phyloP scores from a whole-genome alignment of 129 eudicot genomes.

The Escallonia herrerae region DNA sequence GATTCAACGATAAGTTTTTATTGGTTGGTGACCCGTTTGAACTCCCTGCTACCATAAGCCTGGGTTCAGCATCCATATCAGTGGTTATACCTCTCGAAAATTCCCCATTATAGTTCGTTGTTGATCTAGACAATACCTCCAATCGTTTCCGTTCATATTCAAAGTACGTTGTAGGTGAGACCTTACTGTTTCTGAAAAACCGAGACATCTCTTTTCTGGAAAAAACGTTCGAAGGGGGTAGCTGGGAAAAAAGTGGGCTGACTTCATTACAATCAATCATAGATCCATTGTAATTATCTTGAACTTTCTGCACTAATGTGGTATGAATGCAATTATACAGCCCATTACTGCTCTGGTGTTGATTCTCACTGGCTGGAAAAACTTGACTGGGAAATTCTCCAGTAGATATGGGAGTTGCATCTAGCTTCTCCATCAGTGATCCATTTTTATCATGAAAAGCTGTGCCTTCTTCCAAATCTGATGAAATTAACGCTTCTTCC shows the following conservation, averaged over 20 bases:
- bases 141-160: constrained; percentile 48
- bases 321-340: constrained; percentile 17
- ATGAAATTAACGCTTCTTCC: constrained; percentile 15
- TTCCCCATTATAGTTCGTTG: constrained; percentile 34
- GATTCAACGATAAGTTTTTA: constrained; percentile 17
- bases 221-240: constrained; percentile 74
- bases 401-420: constrained; percentile 6
- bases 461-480: constrained; percentile 16
- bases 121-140: constrained; percentile 31
- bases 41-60: constrained; percentile 10
- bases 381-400: constrained; percentile 6
- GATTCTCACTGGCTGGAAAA: constrained; percentile 17
- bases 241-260: constrained; percentile 62
- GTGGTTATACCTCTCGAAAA: constrained; percentile 6
- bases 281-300: constrained; percentile 12
- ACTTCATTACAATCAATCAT: constrained; percentile 19
- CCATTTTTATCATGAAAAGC: constrained; percentile 28
- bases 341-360: constrained; percentile 26
- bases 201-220: constrained; percentile 74
- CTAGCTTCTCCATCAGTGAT: constrained; percentile 3
- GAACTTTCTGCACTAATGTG: background rate
- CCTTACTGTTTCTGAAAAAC: constrained; percentile 43
- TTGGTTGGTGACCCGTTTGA: constrained; percentile 36
- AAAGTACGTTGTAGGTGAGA: constrained; percentile 57
- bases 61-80: constrained; percentile 11